Percentiles rank a stretch among this genome's conserved stretches.
These are phyloP conservation scores for Candida verbasci DNA, from an alignment of 805 yeast genomes.

Conservation along the genomic window DNA sequence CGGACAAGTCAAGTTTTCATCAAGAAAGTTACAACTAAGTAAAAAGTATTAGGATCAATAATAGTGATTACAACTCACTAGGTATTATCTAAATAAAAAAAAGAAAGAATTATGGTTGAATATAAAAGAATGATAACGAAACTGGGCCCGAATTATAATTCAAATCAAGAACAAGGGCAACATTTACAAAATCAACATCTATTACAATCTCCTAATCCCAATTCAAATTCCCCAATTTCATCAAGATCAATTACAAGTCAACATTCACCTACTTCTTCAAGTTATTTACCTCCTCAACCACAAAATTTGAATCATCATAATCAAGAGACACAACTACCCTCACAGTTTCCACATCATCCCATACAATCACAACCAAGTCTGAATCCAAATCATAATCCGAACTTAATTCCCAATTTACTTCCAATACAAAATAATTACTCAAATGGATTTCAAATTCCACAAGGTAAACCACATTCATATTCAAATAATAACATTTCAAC, in stretches of 20 bases:
- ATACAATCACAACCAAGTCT: neutral
- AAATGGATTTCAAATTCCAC: no score
- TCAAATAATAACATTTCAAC: no score
- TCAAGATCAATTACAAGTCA: no score
- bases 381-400: neutral
- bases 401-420: neutral
- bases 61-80: no score
- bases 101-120: conserved; percentile 1
- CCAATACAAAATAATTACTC: no score
- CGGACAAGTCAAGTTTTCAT: no score
- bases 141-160: no score
- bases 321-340: neutral
- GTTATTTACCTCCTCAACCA: neutral
- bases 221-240: neutral
- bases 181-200: neutral
- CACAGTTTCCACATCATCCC: neutral
- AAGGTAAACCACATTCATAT: neutral
- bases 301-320: neutral
- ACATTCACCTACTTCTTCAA: neutral
- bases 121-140: conserved; percentile 1
- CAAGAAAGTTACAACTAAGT: no score
- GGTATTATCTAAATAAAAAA: no score
- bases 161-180: no score
- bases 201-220: neutral
- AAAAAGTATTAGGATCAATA: no score